Base-by-base conservation (phyloP, 805 yeast species). In the Saturnispora sekii region DNA sequence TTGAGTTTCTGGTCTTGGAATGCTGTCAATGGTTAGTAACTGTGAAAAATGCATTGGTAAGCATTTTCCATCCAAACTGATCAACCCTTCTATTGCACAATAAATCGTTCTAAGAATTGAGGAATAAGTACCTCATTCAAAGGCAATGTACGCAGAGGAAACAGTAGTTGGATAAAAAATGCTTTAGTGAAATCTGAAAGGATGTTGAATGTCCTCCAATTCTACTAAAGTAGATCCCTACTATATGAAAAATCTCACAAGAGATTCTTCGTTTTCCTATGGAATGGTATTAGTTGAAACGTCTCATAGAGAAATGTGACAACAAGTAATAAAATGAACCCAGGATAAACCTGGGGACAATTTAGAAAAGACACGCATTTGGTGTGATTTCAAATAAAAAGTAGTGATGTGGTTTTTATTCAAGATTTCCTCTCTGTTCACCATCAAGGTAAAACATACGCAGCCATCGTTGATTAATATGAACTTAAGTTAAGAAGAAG, bases 1-100 rank as follows among this genome's bases (percentile, higher is more conserved):
- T 68, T 80, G 82, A 67, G 93, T 72, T 79, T 84, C 95, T 78
- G 95, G 95, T 70, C 57, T 53, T 52, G 74, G 69, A 59, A 75
- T 68, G 63, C 65, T 76, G 65, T 17, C 47, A 59, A 37, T 17
- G 40, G 46, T 30, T 5, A 32, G 12, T 28, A 15, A 33, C 35
- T 36, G 35, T 38, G 36, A 39, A 32, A 26, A 32, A 40, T 47
- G 42, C 45, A 57, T 54, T 56, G 50, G 43, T 44, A 21, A 21
- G 26, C 26, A 21, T 21, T 21, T 21, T 5, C 26, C 26, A 21
- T 21, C 26, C 26, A 21, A 21, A 21, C 26, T 21, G 26, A 6
- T 21, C 26, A 21, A 21, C 5, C 26, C 26, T 21, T 21, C 26
- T 21, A 21, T 21, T 21, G 26, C 26, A 21, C 26, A 21, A 21